Base-by-base conservation (phyloP, 2,329 filamentous ascomycete genomes). In the Monilinia laxa region DNA sequence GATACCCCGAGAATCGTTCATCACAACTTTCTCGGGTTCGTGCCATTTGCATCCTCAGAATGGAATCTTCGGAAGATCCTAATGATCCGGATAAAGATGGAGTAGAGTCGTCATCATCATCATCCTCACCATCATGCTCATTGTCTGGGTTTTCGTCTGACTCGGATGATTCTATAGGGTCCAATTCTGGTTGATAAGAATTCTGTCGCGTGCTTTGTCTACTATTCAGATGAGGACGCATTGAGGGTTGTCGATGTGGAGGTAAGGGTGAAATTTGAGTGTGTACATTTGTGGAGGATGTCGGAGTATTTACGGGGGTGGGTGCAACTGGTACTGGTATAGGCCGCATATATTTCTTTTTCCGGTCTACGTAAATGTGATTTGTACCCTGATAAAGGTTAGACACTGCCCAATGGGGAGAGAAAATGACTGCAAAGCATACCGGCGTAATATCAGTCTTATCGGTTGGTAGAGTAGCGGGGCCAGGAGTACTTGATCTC, bases 1-100 rank as follows among this genome's bases (percentile, higher is more conserved):
- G 80, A 77, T 93, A 93, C 49, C 88, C 87, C 62, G 90, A 87
- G 72, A 91, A 90, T 70, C 86, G 85, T 69, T 91, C 90, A 74
- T 95, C 91, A 70, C 90, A 89, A 67, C 83, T 93, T 82, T 81
- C 90, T 77, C 80, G 88, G 82, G 67, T 85, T 82, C 70, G 81
- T 80, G 76, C 85, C 79, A 76, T 68, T 68, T 76, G 74, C 69
- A 75, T 68, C 65, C 69, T 72, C 70, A 72, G 72, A 45, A 72
- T 62, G 5, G 75, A 76, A 65, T 77, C 75, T 52, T 76, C 75
- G 2, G 76, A 76, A 7, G 76, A 76, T 11, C 71, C 73, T 35
- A 72, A 63, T 10, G 76, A 77, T 16, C 70, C 73, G 23, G 74
- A 72, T 35, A 76, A 66, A 9, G 76, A 77, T 4, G 75, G 75